Base-by-base conservation (phyloP, 192 early-diverging fungal genomes). In the Gamsiella multidivaricata region DNA sequence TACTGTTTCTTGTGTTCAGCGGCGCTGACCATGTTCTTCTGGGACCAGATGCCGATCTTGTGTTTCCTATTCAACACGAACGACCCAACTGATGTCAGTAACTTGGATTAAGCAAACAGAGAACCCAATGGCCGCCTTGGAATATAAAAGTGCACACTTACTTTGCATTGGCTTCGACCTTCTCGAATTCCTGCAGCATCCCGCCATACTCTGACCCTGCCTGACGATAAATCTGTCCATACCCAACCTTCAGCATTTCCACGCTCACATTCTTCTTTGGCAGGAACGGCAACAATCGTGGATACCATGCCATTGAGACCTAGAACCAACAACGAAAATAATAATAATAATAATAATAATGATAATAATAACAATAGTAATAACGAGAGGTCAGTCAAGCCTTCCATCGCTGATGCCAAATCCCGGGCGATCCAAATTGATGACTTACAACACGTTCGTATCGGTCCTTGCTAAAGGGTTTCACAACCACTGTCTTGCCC, bases 391-490 rank as follows among this genome's bases (percentile, higher is more conserved):
- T n/a, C n/a, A n/a, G n/a, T n/a, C n/a, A n/a, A n/a, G n/a, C n/a
- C n/a, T n/a, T n/a, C n/a, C n/a, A n/a, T n/a, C n/a, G n/a, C n/a
- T n/a, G n/a, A n/a, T n/a, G n/a, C n/a, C n/a, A n/a, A n/a, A n/a
- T n/a, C n/a, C n/a, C n/a, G n/a, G n/a, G n/a, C n/a, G n/a, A n/a
- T n/a, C n/a, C n/a, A n/a, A n/a, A n/a, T n/a, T n/a, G n/a, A n/a
- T n/a, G 37, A 33, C 80, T 69, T 81, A 91, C 89, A 51, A 87
- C 69, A 26, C 90, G 84, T 20, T 82, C 82, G 51, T 92, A 92
- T 20, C 84, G 85, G 59, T 92, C 90, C 34, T 76, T 81, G 43
- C 81, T 56, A 34, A 82, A 82, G 12, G 86, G 80, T 45, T 82
- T 57, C 14, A 92, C 79, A 0, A 57, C 5, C 14, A 92, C 88